These are phyloP conservation scores for Metarhizium rileyi DNA, from an alignment of 2,329 filamentous ascomycete species.

Conservation along the genomic window DNA sequence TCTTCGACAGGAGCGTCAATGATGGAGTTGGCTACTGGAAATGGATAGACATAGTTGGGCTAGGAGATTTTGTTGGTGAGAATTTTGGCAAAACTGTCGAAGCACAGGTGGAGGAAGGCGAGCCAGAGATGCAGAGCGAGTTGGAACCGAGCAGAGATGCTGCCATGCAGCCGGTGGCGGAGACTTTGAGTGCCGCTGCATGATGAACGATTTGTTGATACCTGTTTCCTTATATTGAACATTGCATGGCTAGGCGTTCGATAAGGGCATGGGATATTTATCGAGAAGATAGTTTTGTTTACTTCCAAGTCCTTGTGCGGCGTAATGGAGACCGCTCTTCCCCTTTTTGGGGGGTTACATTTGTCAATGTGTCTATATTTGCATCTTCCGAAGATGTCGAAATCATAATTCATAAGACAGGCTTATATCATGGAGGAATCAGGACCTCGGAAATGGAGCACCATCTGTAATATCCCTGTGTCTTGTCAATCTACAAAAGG, in stretches of 20 bases:
- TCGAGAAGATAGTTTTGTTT: background rate
- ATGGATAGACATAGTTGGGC: conserved; percentile 43
- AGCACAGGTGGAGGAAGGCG: conserved; percentile 24
- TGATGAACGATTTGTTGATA: background rate
- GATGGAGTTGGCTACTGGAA: conserved; percentile 37
- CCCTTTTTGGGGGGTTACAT: too few relatives aligned
- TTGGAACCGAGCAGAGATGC: conserved; percentile 23
- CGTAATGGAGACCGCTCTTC: too few relatives aligned
- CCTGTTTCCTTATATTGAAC: background rate
- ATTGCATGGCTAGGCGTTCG: background rate
- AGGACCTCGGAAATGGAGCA: too few relatives aligned
- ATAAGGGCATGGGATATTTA: background rate
- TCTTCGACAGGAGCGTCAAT: conserved; percentile 35
- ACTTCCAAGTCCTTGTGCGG: too few relatives aligned
- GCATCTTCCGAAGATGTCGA: too few relatives aligned
- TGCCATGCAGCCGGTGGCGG: background rate
- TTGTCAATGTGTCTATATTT: too few relatives aligned
- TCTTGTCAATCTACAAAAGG: too few relatives aligned
- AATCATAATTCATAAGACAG: too few relatives aligned
- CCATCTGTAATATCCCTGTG: too few relatives aligned
- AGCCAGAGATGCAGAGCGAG: conserved; percentile 25
- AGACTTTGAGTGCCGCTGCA: conserved; percentile 4
- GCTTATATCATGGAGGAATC: too few relatives aligned
- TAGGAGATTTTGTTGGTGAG: conserved; percentile 26
- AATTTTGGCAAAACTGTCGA: conserved; percentile 19